These are phyloP conservation scores for Globisporangium nodosum DNA, from an alignment of 352 stramenopile species.

Conservation along the genomic window DNA sequence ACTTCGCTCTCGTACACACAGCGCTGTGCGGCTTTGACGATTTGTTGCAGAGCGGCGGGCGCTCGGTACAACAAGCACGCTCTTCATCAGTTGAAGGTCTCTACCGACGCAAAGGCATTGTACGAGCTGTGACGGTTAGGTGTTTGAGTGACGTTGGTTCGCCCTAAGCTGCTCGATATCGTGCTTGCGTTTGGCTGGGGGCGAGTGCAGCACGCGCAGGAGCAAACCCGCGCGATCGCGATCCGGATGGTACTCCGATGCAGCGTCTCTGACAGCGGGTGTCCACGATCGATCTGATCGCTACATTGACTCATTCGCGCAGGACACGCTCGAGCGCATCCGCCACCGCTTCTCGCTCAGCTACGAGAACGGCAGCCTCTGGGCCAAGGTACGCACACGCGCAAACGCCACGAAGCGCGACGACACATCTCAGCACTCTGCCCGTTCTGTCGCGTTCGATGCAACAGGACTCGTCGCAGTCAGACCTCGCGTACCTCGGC, in stretches of 20 bases:
- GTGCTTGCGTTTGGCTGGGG: neutral
- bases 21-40: constrained; percentile 59
- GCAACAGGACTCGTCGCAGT: constrained; percentile 23
- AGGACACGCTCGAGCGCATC: constrained; percentile 13
- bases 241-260: constrained; percentile 19
- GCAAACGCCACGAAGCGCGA: neutral
- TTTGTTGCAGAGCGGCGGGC: constrained; percentile 14
- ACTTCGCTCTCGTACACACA: constrained; percentile 2
- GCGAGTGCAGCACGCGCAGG: constrained; percentile 25
- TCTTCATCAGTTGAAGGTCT: neutral
- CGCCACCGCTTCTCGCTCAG: constrained; percentile 21
- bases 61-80: neutral
- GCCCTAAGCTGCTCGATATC: constrained; percentile 12
- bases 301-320: neutral
- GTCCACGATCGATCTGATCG: neutral
- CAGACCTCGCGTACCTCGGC: constrained; percentile 30
- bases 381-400: constrained; percentile 3
- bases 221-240: constrained; percentile 21
- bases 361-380: constrained; percentile 20
- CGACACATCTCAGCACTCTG: no score
- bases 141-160: constrained; percentile 8
- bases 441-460: neutral
- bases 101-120: constrained; percentile 30
- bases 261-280: neutral
- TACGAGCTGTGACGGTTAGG: constrained; percentile 3